Evolutionary conservation across 2,329 filamentous ascomycete species (phyloP).

Genomic region (Trichophaea hybrida): DNA sequence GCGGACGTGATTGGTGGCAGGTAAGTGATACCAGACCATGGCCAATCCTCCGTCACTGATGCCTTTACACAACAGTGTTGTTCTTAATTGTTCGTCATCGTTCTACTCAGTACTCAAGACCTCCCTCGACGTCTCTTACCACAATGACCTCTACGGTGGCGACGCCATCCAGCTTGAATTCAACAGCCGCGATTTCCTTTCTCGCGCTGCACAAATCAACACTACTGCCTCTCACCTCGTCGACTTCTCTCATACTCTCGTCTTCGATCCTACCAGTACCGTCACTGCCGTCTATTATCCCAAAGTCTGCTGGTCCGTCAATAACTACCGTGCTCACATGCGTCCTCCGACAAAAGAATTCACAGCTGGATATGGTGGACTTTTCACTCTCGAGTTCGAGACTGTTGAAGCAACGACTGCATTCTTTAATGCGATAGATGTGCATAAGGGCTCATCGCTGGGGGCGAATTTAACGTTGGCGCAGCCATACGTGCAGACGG

Average conservation of each 20-base stretch:
- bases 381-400: slow-evolving; percentile 73
- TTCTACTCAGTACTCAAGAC: slow-evolving; percentile 58
- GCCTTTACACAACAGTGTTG: slow-evolving; percentile 32
- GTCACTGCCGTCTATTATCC: slow-evolving; percentile 44
- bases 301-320: no score
- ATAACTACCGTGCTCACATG: no score
- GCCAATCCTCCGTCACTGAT: neutral
- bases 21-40: slow-evolving; percentile 33
- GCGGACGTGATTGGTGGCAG: slow-evolving; percentile 91
- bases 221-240: slow-evolving; percentile 52
- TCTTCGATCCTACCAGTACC: slow-evolving; percentile 48
- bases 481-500: slow-evolving; percentile 79
- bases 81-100: slow-evolving; percentile 49
- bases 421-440: slow-evolving; percentile 76
- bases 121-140: slow-evolving; percentile 50
- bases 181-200: slow-evolving; percentile 83
- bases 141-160: slow-evolving; percentile 88
- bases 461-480: slow-evolving; percentile 93
- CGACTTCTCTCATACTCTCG: neutral
- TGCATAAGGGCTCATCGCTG: slow-evolving; percentile 83
- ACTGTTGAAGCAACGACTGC: slow-evolving; percentile 53
- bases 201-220: slow-evolving; percentile 72
- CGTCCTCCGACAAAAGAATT: slow-evolving; percentile 34
- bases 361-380: slow-evolving; percentile 71
- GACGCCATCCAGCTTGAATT: slow-evolving; percentile 90